These are phyloP conservation scores for Psilocybe azurescens DNA, from an alignment of 768 basidiomycete genomes.

Conservation along the genomic window DNA sequence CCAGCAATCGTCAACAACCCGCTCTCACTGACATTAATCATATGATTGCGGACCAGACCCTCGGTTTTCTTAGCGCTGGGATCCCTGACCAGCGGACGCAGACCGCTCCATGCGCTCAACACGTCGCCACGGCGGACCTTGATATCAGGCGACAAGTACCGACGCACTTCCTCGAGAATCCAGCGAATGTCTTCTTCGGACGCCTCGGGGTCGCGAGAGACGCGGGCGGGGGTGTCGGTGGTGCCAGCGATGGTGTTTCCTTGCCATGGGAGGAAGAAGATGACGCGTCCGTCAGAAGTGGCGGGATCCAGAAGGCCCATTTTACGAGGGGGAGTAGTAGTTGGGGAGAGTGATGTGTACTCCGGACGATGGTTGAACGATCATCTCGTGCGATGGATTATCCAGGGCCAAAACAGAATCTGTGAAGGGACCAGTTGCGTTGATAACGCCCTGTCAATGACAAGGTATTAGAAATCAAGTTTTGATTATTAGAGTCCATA, in stretches of 20 bases:
- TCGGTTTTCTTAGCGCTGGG: slow-evolving; percentile 74
- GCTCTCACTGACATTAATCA: slow-evolving; percentile 81
- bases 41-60: slow-evolving; percentile 90
- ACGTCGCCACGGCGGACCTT: slow-evolving; percentile 95
- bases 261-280: slow-evolving; percentile 99
- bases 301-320: slow-evolving; percentile 97
- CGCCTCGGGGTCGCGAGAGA: slow-evolving; percentile 78
- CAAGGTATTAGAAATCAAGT: not conserved
- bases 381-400: slow-evolving; percentile 75
- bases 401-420: slow-evolving; percentile 88
- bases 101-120: slow-evolving; percentile 91
- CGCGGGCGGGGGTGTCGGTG: slow-evolving; percentile 82
- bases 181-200: slow-evolving; percentile 95
- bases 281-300: slow-evolving; percentile 95
- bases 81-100: slow-evolving; percentile 89
- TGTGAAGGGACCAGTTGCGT: slow-evolving; percentile 95
- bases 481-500: not conserved
- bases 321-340: slow-evolving; percentile 93
- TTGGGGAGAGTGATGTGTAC: slow-evolving; percentile 97
- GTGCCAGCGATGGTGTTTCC: slow-evolving; percentile 98
- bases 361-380: slow-evolving; percentile 92
- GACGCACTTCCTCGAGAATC: slow-evolving; percentile 92
- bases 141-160: slow-evolving; percentile 91
- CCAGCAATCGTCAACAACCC: slow-evolving; percentile 95
- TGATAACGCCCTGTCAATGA: slow-evolving; percentile 77